Evolutionary conservation across 2,329 filamentous ascomycete species (phyloP).

Genomic region (Colletotrichum plurivorum): DNA sequence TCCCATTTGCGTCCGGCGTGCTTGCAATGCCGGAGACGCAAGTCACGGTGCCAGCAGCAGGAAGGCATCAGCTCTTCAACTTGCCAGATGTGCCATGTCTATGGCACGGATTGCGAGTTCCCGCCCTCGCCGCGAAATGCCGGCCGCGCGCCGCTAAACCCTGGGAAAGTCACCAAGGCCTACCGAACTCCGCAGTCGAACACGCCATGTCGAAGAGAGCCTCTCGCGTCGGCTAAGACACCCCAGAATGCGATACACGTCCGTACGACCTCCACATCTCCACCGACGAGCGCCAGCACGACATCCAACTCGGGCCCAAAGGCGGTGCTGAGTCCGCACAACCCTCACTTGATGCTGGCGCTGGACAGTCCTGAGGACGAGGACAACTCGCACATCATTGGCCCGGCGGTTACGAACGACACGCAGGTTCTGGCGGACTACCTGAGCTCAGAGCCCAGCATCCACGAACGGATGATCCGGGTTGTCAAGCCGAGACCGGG

Average conservation of each 20-base stretch:
- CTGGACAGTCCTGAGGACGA: conserved; percentile 52
- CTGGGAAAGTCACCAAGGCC: conserved; percentile 36
- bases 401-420: conserved; percentile 71
- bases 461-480: conserved; percentile 48
- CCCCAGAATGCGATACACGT: conserved; percentile 16
- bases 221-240: conserved; percentile 19
- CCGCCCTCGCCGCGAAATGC: conserved; percentile 48
- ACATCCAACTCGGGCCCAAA: conserved; percentile 30
- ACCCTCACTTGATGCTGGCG: conserved; percentile 44
- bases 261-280: conserved; percentile 12
- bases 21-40: conserved; percentile 71
- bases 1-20: conserved; percentile 75
- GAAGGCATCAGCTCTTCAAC: conserved; percentile 65
- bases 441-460: conserved; percentile 53
- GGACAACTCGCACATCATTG: conserved; percentile 68
- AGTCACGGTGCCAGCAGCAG: conserved; percentile 69
- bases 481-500: conserved; percentile 34
- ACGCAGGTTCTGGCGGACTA: conserved; percentile 73
- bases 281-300: conserved; percentile 23
- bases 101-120: conserved; percentile 70
- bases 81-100: conserved; percentile 71
- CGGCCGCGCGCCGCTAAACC: conserved; percentile 33
- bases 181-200: conserved; percentile 28
- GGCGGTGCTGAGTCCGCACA: conserved; percentile 25
- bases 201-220: conserved; percentile 28